A percentile compares a stretch with the other conserved stretches of the same genome.
Evolutionary conservation across 257 asterid genomes (phyloP).

Genomic region (Solanum virginianum): DNA sequence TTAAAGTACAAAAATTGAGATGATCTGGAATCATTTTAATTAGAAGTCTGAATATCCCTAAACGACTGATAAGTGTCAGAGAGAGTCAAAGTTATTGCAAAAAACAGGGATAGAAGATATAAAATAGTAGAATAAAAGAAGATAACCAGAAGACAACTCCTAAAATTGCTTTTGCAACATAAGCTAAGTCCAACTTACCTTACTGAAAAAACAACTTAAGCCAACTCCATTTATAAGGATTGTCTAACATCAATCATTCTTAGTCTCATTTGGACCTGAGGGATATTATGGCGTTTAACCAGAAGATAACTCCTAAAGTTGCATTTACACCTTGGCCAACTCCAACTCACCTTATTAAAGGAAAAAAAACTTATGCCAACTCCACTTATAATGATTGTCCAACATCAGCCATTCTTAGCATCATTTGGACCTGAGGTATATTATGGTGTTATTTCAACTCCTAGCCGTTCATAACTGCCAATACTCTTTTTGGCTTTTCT

Average conservation of each 20-base stretch:
- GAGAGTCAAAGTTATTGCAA: background rate
- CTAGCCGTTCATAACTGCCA: background rate
- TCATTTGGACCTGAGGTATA: background rate
- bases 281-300: background rate
- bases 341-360: background rate
- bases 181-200: background rate
- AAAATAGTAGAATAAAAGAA: background rate
- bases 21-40: background rate
- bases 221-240: background rate
- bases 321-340: background rate
- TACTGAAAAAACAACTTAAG: background rate
- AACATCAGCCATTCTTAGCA: background rate
- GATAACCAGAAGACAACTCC: background rate
- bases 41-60: background rate
- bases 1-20: background rate
- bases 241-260: background rate
- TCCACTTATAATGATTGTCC: background rate
- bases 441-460: background rate
- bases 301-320: background rate
- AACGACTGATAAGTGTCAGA: background rate
- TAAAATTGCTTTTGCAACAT: background rate
- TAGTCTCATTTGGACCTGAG: background rate
- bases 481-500: background rate
- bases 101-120: background rate
- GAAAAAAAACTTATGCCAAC: too few relatives aligned